Percentiles rank a stretch among this genome's conserved stretches.
These are phyloP conservation scores for Calonectria pseudoreteaudii DNA, from an alignment of 2,329 filamentous ascomycete genomes.

Conservation along the genomic window DNA sequence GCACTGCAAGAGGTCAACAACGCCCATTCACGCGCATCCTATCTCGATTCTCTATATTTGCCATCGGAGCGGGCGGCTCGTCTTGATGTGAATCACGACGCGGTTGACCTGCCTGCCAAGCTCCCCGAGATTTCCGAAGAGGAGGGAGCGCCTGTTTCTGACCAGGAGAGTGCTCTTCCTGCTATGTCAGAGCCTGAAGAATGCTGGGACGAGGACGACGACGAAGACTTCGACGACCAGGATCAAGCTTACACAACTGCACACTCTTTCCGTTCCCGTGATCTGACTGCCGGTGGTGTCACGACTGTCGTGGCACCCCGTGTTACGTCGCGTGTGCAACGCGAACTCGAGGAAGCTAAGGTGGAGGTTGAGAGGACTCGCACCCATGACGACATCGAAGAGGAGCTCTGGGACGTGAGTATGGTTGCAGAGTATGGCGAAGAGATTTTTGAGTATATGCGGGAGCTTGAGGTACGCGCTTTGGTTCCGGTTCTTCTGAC, in stretches of 20 bases:
- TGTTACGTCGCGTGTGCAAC: conserved; percentile 74
- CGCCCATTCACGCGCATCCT: conserved; percentile 41
- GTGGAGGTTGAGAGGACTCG: conserved; percentile 76
- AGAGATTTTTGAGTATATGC: conserved; percentile 96
- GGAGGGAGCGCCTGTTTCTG: conserved; percentile 35
- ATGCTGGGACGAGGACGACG: conserved; percentile 84
- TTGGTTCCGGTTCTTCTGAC: background rate
- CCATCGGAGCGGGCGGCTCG: conserved; percentile 40
- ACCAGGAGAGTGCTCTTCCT: conserved; percentile 40
- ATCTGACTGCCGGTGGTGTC: conserved; percentile 63
- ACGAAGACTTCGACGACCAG: conserved; percentile 72
- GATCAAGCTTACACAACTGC: conserved; percentile 81
- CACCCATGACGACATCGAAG: conserved; percentile 81
- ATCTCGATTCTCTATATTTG: conserved; percentile 44
- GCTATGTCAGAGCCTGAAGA: conserved; percentile 67
- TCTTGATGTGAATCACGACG: conserved; percentile 39
- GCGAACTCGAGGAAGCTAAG: conserved; percentile 77
- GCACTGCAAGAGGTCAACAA: conserved; percentile 34
- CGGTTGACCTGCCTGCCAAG: conserved; percentile 41
- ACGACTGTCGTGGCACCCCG: conserved; percentile 77
- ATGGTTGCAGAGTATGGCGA: conserved; percentile 98
- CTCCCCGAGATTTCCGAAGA: conserved; percentile 49
- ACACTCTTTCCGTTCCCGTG: conserved; percentile 79
- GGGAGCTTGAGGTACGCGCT: conserved; percentile 79
- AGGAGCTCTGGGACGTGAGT: conserved; percentile 92